Evolutionary conservation across 169 alveolate genomes (phyloP).

Genomic region (Plasmodium berghei): DNA sequence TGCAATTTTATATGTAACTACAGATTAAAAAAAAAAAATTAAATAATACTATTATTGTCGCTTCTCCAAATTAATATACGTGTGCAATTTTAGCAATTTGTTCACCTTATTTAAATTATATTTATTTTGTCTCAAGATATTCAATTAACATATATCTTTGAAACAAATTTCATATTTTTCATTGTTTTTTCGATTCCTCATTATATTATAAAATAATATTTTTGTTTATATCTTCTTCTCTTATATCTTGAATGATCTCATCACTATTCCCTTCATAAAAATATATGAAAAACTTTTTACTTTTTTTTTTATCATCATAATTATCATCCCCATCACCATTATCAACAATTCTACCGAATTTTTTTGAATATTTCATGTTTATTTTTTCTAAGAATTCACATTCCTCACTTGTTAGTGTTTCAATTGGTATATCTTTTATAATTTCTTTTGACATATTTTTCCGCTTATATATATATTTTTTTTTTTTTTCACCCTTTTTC

Average conservation of each 20-base stretch:
- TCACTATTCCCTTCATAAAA: conserved; percentile 18
- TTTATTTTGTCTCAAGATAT: no score
- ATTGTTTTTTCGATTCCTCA: no score
- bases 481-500: conserved; percentile 2
- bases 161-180: no score
- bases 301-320: not conserved
- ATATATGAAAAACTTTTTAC: conserved; percentile 6
- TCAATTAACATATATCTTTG: no score
- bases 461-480: not conserved
- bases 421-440: not conserved
- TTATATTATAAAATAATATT: not conserved
- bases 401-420: not conserved
- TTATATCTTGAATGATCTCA: conserved; percentile 6
- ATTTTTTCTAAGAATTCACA: not conserved
- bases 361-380: not conserved
- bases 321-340: not conserved
- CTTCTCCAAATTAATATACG: no score
- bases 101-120: no score
- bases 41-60: no score
- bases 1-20: no score
- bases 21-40: no score
- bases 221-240: conserved; percentile 25
- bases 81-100: no score
- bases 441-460: not conserved
- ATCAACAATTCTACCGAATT: not conserved